Conservation (phyloP, 768 basidiomycete species). For the Pleurotus tuoliensis region DNA sequence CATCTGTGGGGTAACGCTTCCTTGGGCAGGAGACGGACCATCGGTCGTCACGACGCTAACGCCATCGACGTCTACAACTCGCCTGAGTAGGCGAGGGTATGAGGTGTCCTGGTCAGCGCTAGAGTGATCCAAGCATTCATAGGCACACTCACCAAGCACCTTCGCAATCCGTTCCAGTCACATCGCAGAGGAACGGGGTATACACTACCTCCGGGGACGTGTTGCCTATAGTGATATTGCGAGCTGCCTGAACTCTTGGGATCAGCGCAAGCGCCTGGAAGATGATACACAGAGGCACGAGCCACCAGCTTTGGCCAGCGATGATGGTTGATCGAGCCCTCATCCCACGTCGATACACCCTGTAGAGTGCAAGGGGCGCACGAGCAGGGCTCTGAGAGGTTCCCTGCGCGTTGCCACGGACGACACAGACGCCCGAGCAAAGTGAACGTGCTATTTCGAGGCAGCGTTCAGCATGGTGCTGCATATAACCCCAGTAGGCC, state of each 20-base stretch:
- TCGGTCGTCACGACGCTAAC: constrained; percentile 29
- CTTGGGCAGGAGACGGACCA: constrained; percentile 39
- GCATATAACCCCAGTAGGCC: too few relatives aligned
- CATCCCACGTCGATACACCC: background rate
- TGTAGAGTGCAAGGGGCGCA: background rate
- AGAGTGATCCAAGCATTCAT: background rate
- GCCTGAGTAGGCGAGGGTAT: constrained; percentile 18
- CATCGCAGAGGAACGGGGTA: constrained; percentile 44
- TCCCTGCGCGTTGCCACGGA: constrained; percentile 1
- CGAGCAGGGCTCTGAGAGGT: background rate
- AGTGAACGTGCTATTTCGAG: background rate
- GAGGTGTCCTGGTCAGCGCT: too few relatives aligned
- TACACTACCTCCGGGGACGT: constrained; percentile 39
- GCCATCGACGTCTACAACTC: constrained; percentile 19
- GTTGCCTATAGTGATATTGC: constrained; percentile 35
- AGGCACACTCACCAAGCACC: constrained; percentile 42
- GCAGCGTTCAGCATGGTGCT: background rate
- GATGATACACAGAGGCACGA: background rate
- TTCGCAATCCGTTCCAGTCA: constrained; percentile 22
- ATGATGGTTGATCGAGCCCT: background rate
- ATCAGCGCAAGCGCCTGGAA: background rate
- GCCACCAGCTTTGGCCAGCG: constrained; percentile 1
- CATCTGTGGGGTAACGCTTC: constrained; percentile 49
- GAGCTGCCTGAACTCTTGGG: constrained; percentile 12
- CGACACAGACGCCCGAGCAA: constrained; percentile 4